These are phyloP conservation scores for Trametes cinnabarina DNA, from an alignment of 768 basidiomycete genomes.

Conservation along the genomic window DNA sequence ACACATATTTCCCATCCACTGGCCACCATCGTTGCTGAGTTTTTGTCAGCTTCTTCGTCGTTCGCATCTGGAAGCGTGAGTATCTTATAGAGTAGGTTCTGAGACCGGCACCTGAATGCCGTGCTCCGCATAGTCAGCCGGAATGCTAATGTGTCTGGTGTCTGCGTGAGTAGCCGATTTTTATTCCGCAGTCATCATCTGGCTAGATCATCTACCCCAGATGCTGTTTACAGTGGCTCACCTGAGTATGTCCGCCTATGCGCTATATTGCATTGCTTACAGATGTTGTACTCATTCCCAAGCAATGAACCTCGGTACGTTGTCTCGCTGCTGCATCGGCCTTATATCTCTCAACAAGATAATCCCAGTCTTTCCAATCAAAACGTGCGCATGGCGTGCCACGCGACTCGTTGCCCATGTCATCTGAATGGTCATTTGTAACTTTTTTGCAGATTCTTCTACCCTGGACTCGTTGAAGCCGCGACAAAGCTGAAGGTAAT, in stretches of 20 bases:
- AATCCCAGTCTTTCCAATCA: conserved; percentile 2
- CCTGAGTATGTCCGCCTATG: neutral
- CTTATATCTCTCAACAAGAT: neutral
- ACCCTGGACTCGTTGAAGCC: neutral
- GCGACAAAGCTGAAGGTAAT: conserved; percentile 2
- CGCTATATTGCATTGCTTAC: no score
- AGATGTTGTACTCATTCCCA: neutral
- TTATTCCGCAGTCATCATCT: neutral
- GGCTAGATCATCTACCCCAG: neutral
- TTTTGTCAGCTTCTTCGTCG: neutral
- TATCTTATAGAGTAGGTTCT: no score
- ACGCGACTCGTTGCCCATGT: no score
- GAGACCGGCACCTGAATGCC: neutral
- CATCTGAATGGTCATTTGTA: neutral
- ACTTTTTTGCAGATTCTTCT: neutral
- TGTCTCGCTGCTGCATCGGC: neutral
- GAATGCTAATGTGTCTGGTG: neutral
- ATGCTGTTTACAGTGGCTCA: conserved; percentile 1
- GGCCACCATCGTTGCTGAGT: no score
- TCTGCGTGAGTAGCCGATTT: neutral
- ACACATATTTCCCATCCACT: no score
- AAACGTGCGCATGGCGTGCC: neutral
- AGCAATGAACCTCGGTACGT: conserved; percentile 4
- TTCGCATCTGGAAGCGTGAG: conserved; percentile 6
- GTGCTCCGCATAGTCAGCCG: neutral